These are phyloP conservation scores for Colletotrichum filicis DNA, from an alignment of 2,329 filamentous ascomycete species.

Conservation along the genomic window DNA sequence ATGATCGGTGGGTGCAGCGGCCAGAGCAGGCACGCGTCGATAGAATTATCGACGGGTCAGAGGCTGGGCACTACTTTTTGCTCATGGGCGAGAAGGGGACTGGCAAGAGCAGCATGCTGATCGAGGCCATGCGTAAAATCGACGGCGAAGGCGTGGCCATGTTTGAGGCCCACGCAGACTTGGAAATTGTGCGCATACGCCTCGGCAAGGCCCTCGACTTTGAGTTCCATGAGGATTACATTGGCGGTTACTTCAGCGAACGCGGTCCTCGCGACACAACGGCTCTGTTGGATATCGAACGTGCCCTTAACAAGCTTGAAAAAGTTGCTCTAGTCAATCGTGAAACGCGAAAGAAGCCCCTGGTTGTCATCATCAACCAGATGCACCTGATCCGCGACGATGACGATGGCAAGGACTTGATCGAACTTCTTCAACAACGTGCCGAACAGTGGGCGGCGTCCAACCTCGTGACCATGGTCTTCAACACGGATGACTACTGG, in stretches of 20 bases:
- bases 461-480: slow-evolving; percentile 89
- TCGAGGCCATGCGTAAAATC: slow-evolving; percentile 94
- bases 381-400: slow-evolving; percentile 92
- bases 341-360: slow-evolving; percentile 69
- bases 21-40: slow-evolving; percentile 87
- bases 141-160: slow-evolving; percentile 91
- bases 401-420: slow-evolving; percentile 89
- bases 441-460: slow-evolving; percentile 97
- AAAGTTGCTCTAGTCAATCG: slow-evolving; percentile 87
- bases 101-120: slow-evolving; percentile 94
- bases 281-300: slow-evolving; percentile 92
- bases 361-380: slow-evolving; percentile 95
- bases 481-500: slow-evolving; percentile 99
- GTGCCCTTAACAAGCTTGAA: slow-evolving; percentile 96
- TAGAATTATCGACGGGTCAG: slow-evolving; percentile 79
- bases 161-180: slow-evolving; percentile 95
- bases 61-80: slow-evolving; percentile 87
- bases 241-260: slow-evolving; percentile 95
- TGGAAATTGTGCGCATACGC: slow-evolving; percentile 93
- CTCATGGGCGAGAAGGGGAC: slow-evolving; percentile 96
- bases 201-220: slow-evolving; percentile 95
- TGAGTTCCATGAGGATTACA: slow-evolving; percentile 98
- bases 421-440: slow-evolving; percentile 94
- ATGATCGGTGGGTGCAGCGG: slow-evolving; percentile 82
- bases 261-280: slow-evolving; percentile 91